These are phyloP conservation scores for Globisporangium solare DNA, from an alignment of 352 stramenopile genomes.

Conservation along the genomic window DNA sequence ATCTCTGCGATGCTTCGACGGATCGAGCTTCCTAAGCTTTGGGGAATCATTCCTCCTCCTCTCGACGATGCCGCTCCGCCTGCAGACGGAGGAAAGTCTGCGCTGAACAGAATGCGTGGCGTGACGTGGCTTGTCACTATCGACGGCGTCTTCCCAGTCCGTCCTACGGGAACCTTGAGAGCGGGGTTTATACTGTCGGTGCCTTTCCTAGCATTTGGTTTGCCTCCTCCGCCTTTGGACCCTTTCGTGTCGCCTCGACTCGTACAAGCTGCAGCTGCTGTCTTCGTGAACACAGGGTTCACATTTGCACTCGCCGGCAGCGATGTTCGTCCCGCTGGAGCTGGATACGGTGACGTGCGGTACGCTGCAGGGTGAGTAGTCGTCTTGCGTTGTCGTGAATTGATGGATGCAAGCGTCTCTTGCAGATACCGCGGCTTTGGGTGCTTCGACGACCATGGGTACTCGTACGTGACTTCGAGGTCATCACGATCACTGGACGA, in stretches of 20 bases:
- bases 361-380: slow-evolving; percentile 3
- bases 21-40: slow-evolving; percentile 7
- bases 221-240: slow-evolving; percentile 1
- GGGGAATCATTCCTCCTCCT: not conserved
- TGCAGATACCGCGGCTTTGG: slow-evolving; percentile 45
- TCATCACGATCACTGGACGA: slow-evolving; percentile 33
- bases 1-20: slow-evolving; percentile 7
- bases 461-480: slow-evolving; percentile 29
- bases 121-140: not conserved
- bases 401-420: slow-evolving; percentile 49
- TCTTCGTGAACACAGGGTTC: slow-evolving; percentile 17
- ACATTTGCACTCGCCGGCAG: slow-evolving; percentile 18
- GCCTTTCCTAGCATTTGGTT: not conserved
- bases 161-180: slow-evolving; percentile 15
- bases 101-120: slow-evolving; percentile 10
- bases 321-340: slow-evolving; percentile 13
- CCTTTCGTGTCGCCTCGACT: not conserved
- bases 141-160: slow-evolving; percentile 11
- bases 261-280: not conserved
- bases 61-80: not conserved
- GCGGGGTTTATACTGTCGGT: slow-evolving; percentile 8
- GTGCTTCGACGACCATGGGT: slow-evolving; percentile 10
- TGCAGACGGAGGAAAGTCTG: slow-evolving; percentile 11
- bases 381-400: slow-evolving; percentile 32
- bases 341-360: slow-evolving; percentile 21